A percentile compares a stretch with the other conserved stretches of the same genome.
Conservation (phyloP, 805 yeast species). For the Lachancea fermentati region DNA sequence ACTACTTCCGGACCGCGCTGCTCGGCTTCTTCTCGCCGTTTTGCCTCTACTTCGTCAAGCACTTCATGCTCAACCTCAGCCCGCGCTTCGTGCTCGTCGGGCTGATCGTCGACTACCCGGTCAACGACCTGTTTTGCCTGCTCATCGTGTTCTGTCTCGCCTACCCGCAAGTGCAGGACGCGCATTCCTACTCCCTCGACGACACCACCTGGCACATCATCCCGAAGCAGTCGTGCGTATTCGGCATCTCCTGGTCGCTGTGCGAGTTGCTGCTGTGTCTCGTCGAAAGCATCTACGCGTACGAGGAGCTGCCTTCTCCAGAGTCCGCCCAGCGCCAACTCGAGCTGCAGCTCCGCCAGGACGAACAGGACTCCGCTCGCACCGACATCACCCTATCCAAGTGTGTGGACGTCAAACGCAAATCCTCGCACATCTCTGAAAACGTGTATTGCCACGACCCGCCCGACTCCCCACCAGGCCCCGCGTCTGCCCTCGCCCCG, state of each 20-base stretch:
- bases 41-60: slow-evolving; percentile 29
- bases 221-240: slow-evolving; percentile 36
- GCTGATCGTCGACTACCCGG: slow-evolving; percentile 27
- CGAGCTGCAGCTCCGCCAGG: slow-evolving; percentile 7
- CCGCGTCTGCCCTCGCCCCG: neutral
- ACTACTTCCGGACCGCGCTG: slow-evolving; percentile 35
- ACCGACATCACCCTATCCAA: slow-evolving; percentile 33
- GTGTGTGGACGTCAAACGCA: slow-evolving; percentile 34
- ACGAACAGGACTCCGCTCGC: slow-evolving; percentile 20
- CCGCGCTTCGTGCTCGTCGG: slow-evolving; percentile 27
- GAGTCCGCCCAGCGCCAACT: slow-evolving; percentile 5
- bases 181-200: slow-evolving; percentile 5
- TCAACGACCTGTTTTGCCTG: slow-evolving; percentile 35
- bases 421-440: slow-evolving; percentile 31
- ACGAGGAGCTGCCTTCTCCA: slow-evolving; percentile 20
- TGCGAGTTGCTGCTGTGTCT: slow-evolving; percentile 30
- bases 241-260: slow-evolving; percentile 35
- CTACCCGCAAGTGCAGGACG: slow-evolving; percentile 36
- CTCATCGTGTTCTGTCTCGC: slow-evolving; percentile 34
- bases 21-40: slow-evolving; percentile 34
- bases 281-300: slow-evolving; percentile 21
- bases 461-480: neutral
- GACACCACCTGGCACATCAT: slow-evolving; percentile 36
- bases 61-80: slow-evolving; percentile 25
- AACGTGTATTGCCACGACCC: slow-evolving; percentile 21